Evolutionary conservation across 2,329 filamentous ascomycete genomes (phyloP).

Genomic region (Cordyceps militaris): DNA sequence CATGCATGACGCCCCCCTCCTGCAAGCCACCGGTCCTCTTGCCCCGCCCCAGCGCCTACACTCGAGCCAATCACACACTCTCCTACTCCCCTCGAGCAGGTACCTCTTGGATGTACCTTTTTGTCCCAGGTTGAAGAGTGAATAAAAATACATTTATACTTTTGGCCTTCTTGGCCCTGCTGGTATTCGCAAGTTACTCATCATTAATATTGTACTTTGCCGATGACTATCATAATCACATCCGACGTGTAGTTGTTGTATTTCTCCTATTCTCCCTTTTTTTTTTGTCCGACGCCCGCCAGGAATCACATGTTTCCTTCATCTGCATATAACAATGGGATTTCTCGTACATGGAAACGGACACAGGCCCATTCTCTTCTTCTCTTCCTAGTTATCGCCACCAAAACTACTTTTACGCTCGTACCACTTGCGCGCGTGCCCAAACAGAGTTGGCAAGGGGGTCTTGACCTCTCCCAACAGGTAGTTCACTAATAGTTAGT

Average conservation of each 20-base stretch:
- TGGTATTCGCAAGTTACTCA: neutral
- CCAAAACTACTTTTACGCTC: neutral
- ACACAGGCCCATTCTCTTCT: neutral
- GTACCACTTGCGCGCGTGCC: neutral
- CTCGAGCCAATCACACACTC: neutral
- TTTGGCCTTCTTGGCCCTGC: neutral
- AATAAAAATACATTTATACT: neutral
- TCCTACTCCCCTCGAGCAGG: neutral
- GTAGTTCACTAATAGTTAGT: too few species aligned
- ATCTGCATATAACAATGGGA: neutral
- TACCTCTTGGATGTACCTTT: neutral
- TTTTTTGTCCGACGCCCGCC: neutral
- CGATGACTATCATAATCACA: neutral
- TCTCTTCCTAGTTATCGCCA: too few species aligned
- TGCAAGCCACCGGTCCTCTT: conserved; percentile 1
- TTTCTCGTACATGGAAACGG: neutral
- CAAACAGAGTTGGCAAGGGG: neutral
- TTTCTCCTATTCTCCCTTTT: too few species aligned
- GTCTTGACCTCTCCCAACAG: neutral
- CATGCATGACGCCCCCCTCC: neutral
- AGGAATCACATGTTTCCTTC: too few species aligned
- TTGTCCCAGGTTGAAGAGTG: neutral
- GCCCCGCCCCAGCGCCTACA: conserved; percentile 5
- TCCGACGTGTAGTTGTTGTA: neutral
- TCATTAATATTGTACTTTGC: neutral